A percentile compares a stretch with the other conserved stretches of the same genome.
Evolutionary conservation across 1,139 yeast species (phyloP).

Genomic region (Candida sanyaensis): DNA sequence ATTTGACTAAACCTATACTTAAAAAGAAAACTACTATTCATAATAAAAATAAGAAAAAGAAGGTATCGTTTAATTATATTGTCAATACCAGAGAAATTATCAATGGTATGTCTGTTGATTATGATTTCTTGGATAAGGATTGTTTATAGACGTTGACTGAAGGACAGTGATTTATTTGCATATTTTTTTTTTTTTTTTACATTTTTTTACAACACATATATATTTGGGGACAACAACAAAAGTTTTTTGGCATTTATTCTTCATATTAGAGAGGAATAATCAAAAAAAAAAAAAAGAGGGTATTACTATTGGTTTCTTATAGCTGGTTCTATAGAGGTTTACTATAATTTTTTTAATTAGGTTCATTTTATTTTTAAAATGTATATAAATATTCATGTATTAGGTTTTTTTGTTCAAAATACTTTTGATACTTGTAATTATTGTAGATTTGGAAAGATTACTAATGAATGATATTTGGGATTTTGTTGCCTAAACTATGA

Average conservation of each 20-base stretch:
- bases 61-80: slow-evolving; percentile 43
- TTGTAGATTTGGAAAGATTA: no score
- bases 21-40: slow-evolving; percentile 5
- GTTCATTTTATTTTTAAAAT: not conserved
- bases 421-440: no score
- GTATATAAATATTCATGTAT: slow-evolving; percentile 1
- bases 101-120: slow-evolving; percentile 45
- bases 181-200: not conserved
- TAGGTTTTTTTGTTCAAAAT: not conserved
- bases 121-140: slow-evolving; percentile 41
- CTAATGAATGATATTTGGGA: no score
- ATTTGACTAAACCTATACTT: not conserved
- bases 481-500: no score
- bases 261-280: not conserved
- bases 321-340: slow-evolving; percentile 2
- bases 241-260: not conserved
- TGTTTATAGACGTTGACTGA: slow-evolving; percentile 10
- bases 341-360: not conserved
- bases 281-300: not conserved
- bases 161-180: not conserved
- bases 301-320: not conserved
- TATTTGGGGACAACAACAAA: not conserved
- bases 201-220: no score
- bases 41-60: slow-evolving; percentile 17
- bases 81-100: slow-evolving; percentile 45